Conservation (phyloP, 1,284 basidiomycete species). For the Leucoagaricus sp. region DNA sequence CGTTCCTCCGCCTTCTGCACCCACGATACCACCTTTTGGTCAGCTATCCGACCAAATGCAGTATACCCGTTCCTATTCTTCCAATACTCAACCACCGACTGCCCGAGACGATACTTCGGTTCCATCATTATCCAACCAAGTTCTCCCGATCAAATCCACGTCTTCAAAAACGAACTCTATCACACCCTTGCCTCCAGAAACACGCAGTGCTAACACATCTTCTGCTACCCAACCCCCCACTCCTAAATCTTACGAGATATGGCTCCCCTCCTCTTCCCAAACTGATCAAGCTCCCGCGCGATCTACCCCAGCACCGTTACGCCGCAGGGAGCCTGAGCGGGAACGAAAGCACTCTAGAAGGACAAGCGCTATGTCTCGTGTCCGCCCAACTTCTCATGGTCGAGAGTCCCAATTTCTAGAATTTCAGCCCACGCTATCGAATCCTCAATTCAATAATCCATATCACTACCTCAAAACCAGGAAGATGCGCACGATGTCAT, state of each 20-base stretch:
- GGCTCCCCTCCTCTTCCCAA: constrained; percentile 9
- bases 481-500: constrained; percentile 67
- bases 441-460: constrained; percentile 48
- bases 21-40: not conserved
- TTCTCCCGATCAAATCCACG: constrained; percentile 8
- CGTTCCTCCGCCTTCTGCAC: not conserved
- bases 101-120: not conserved
- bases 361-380: not conserved
- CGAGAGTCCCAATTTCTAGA: constrained; percentile 13
- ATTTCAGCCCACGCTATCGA: constrained; percentile 25
- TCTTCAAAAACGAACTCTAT: not conserved
- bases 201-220: not conserved
- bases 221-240: constrained; percentile 8
- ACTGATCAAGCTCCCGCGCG: not conserved
- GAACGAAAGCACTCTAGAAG: constrained; percentile 20
- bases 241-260: constrained; percentile 11
- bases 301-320: constrained; percentile 9
- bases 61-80: not conserved
- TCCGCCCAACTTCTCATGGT: not conserved
- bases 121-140: not conserved
- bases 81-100: not conserved
- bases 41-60: constrained; percentile 8
- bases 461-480: constrained; percentile 61
- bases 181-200: constrained; percentile 3
- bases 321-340: constrained; percentile 20